Evolutionary conservation across 371 early-diverging fungal genomes (phyloP), one percentile per base, ranked within the genome.

Genomic region (Blastocladiella emersonii): DNA sequence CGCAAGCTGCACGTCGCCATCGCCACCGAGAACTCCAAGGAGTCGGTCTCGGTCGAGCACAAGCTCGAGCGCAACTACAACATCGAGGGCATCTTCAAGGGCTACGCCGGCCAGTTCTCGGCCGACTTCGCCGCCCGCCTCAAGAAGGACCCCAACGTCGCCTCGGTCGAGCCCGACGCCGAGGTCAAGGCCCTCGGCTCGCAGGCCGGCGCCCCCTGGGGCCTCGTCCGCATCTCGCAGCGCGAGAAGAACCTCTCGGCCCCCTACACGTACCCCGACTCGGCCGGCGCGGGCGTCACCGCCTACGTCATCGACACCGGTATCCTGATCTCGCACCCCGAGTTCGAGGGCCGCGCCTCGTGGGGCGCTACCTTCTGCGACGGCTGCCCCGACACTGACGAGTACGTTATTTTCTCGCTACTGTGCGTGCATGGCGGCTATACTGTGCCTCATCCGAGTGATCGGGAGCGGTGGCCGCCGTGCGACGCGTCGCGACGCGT

Each of bases 291-390:
- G 34, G 86, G 81, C 12, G 79, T 86, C 23, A 74, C 74, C 39
- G 85, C 81, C 12, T 86, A 81, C 70, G 78, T 90, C 10, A 66
- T 89, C 37, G 90, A 89, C 66, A 86, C 89, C 6, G 91, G 91
- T 34, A 78, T 89, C 48, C n/a, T n/a, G n/a, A n/a, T n/a, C n/a
- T n/a, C n/a, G n/a, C 41, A 87, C 62, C 62, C 57, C 23, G 85
- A 87, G 48, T 80, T 87, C 61, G 74, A 72, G 63, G 84, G 82
- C 21, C 78, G 83, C 65, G 85, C 85, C 27, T 64, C 56, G 30
- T 76, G 71, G 71, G 84, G 81, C 61, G 63, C 34, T 27, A 91
- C 86, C 32, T 80, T 87, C 62, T 77, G 75, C 25, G 87, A 92
- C 64, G 71, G 74, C 45, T 13, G 15, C 61, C 70, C 72, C 56